Base-by-base conservation (phyloP, 352 stramenopile species). In the Pythium grandisporangium region DNA sequence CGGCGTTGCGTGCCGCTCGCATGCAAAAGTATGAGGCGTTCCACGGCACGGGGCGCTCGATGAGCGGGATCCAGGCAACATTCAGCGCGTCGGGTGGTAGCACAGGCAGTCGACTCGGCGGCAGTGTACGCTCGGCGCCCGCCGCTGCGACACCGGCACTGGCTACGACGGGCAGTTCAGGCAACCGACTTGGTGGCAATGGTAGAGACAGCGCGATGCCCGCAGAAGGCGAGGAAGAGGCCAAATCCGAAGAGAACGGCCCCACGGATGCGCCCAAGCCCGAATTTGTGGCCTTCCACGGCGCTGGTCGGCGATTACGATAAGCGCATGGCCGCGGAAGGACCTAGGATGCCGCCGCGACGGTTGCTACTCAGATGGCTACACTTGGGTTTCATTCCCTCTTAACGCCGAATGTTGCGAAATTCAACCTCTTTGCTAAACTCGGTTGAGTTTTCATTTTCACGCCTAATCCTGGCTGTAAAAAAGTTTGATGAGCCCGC, bases 11-110 rank as follows among this genome's bases (percentile, higher is more conserved):
- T 13, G 69, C 75, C 3, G 72, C 74, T 29, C 80, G 80, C 5
- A 60, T 93, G 48, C 62, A 68, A 22, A 87, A 82, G 44, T 91
- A 86, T 52, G 77, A 93, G 39, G 77, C 77, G 4, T 93, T 93
- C 47, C 77, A 91, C 36, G 80, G 80, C 36, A 83, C 77, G 21
- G 80, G 80, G 8, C 63, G 81, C 27, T 91, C 80, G 16, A 52
- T 91, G 4, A 85, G 63, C 44, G 74, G 78, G 6, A 57, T 64
- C 29, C 55, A 57, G 32, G 77, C 75, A 14, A 65, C 53, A 16
- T 58, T 66, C 30, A 61, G 37, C 30, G 64, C 32, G 21, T 23
- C 35, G 25, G n/a, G n/a, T n/a, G n/a, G 35, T 7, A 43, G 23
- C 32, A 47, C n/a, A 26, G 45, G 39, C n/a, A 33, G 22, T 30